Conservation (phyloP, 2,329 filamentous ascomycete genomes). For the Mycosphaerelloides madeirae region DNA sequence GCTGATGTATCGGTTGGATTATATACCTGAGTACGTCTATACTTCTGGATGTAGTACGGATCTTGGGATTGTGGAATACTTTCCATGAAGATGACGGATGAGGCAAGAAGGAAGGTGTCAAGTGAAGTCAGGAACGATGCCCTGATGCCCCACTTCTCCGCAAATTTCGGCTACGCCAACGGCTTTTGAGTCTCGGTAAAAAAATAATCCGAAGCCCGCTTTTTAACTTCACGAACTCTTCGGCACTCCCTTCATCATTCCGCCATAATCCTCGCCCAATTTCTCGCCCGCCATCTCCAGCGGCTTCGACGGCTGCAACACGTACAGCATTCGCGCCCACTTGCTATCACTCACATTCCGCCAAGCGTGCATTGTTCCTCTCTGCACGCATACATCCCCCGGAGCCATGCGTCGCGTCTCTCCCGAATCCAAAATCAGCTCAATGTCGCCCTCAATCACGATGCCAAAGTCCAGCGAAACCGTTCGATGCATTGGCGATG, state of each 20-base stretch:
- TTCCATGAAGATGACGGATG: too few species aligned
- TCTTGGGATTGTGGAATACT: too few species aligned
- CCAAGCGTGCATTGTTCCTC: constrained; percentile 34
- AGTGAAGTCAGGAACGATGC: too few species aligned
- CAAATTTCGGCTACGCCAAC: too few species aligned
- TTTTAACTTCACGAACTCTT: too few species aligned
- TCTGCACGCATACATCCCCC: constrained; percentile 31
- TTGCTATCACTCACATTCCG: constrained; percentile 28
- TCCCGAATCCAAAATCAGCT: constrained; percentile 30
- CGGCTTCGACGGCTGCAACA: constrained; percentile 26
- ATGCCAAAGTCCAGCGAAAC: constrained; percentile 33
- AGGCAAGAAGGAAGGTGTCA: too few species aligned
- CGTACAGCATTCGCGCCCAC: constrained; percentile 33
- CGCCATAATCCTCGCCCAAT: constrained; percentile 29
- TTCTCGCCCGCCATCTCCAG: constrained; percentile 23
- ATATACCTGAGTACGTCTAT: too few species aligned
- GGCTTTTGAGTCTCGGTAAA: too few species aligned
- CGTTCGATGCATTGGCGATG: constrained; percentile 31
- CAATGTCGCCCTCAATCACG: constrained; percentile 31
- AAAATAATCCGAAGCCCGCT: too few species aligned
- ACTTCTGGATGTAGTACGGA: too few species aligned
- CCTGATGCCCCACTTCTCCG: too few species aligned
- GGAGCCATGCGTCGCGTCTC: constrained; percentile 27
- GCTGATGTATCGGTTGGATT: too few species aligned
- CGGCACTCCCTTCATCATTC: constrained; percentile 24